Percentiles rank a stretch among this genome's conserved stretches.
Conservation (phyloP, 345 rosid genomes). For the Erodium maritimum region DNA sequence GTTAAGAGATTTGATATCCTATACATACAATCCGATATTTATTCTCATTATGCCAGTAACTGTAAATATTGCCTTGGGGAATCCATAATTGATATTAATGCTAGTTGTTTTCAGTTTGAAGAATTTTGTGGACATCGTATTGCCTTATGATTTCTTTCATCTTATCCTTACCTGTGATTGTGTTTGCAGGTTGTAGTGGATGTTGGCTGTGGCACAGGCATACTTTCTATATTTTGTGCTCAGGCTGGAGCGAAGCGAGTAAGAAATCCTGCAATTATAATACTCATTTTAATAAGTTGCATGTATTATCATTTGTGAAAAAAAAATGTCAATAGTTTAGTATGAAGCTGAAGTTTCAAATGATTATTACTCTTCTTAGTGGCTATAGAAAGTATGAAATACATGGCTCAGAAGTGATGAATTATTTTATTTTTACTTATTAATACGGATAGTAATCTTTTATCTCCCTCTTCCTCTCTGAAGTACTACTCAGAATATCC, state of each 20-base stretch:
- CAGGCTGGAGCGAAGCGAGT: slow-evolving; percentile 98
- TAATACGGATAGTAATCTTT: no score
- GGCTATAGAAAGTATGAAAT: background rate
- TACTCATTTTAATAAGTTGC: background rate
- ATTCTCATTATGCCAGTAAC: background rate
- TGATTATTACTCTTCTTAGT: background rate
- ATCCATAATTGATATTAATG: background rate
- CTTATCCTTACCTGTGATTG: slow-evolving; percentile 10
- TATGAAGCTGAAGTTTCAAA: background rate
- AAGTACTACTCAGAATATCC: background rate
- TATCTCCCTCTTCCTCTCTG: background rate
- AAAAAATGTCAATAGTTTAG: no score
- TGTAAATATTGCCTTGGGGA: background rate
- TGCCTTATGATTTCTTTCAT: slow-evolving; percentile 8
- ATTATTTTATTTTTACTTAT: no score
- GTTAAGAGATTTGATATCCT: no score
- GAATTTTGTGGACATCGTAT: background rate
- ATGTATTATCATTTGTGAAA: background rate
- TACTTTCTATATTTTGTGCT: slow-evolving; percentile 95
- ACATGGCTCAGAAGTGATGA: background rate
- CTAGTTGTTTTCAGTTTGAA: background rate
- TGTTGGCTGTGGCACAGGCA: slow-evolving; percentile 99
- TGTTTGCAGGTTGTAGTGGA: slow-evolving; percentile 75
- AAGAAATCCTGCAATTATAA: slow-evolving; percentile 9
- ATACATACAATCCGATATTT: background rate